Percentiles rank a stretch among this genome's conserved stretches.
phyloP scores from a whole-genome alignment of 352 stramenopile species.

The Pythium monospermum region DNA sequence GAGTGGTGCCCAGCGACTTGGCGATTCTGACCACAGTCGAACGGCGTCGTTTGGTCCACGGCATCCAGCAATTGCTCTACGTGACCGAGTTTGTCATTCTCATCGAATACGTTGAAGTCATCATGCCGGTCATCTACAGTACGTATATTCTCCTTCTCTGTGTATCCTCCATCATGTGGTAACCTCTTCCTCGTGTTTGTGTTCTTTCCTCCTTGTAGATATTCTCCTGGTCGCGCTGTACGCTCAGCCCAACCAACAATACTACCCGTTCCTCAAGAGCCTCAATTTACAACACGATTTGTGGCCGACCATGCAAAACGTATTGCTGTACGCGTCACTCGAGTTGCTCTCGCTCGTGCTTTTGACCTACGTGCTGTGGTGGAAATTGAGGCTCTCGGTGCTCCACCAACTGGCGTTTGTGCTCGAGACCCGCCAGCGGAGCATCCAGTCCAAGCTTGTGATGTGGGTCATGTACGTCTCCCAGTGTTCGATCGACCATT shows the following conservation, averaged over 20 bases:
- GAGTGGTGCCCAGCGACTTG: slow-evolving; percentile 4
- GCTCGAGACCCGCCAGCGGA: slow-evolving; percentile 5
- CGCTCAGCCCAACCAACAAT: slow-evolving; percentile 18
- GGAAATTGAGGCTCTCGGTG: slow-evolving; percentile 15
- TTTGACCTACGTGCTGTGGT: slow-evolving; percentile 8
- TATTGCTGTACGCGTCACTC: slow-evolving; percentile 14
- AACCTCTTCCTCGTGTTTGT: background rate
- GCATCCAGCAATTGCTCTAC: slow-evolving; percentile 21
- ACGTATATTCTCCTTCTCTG: background rate
- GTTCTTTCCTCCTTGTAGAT: slow-evolving; percentile 2
- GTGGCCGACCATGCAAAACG: slow-evolving; percentile 1
- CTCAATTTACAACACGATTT: background rate
- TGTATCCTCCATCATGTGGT: background rate
- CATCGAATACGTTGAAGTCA: slow-evolving; percentile 30
- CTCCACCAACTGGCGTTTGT: slow-evolving; percentile 19
- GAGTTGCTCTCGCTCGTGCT: slow-evolving; percentile 12
- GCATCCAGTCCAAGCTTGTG: slow-evolving; percentile 16
- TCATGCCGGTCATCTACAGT: slow-evolving; percentile 35
- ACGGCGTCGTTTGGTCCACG: slow-evolving; percentile 6
- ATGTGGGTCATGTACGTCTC: slow-evolving; percentile 18
- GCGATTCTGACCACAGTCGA: background rate
- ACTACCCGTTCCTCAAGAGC: slow-evolving; percentile 24
- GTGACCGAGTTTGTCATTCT: slow-evolving; percentile 29
- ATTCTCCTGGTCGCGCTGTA: slow-evolving; percentile 20
- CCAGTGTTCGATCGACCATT: slow-evolving; percentile 13